Percentiles rank a stretch among this genome's conserved stretches.
phyloP scores from a whole-genome alignment of 1,284 basidiomycete genomes.

The Paramarasmius palmivorus region DNA sequence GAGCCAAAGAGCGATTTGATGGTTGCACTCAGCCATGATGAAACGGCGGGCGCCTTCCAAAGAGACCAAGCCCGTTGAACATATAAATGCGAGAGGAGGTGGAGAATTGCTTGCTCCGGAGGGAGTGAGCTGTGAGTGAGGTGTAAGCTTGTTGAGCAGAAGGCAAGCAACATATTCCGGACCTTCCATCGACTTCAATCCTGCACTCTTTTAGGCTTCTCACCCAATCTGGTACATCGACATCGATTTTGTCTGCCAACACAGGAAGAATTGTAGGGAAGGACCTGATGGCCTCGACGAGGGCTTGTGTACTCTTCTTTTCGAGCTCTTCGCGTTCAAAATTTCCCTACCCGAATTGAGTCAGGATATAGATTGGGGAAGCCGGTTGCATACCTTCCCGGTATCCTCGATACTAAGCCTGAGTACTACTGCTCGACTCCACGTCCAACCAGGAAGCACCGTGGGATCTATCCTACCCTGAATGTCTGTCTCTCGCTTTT shows the following conservation, averaged over 20 bases:
- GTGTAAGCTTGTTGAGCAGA: conserved; percentile 9
- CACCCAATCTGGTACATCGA: conserved; percentile 58
- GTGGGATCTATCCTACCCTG: conserved; percentile 50
- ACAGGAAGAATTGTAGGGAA: conserved; percentile 83
- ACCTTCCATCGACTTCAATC: conserved; percentile 70
- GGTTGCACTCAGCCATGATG: conserved; percentile 70
- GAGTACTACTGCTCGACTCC: conserved; percentile 73
- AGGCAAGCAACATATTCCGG: conserved; percentile 20
- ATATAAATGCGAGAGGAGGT: conserved; percentile 85
- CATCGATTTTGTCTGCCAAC: conserved; percentile 82
- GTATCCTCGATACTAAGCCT: conserved; percentile 58
- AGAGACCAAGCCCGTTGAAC: conserved; percentile 71
- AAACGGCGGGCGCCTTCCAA: conserved; percentile 76
- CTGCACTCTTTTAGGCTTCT: conserved; percentile 64
- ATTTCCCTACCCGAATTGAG: neutral
- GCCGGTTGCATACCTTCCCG: conserved; percentile 38
- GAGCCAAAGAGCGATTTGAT: conserved; percentile 41
- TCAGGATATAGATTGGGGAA: neutral
- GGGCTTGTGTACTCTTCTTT: conserved; percentile 64
- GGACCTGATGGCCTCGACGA: conserved; percentile 70
- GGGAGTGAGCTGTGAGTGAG: conserved; percentile 36
- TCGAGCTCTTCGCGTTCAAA: neutral
- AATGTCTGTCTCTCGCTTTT: conserved; percentile 32
- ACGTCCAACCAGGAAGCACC: conserved; percentile 79
- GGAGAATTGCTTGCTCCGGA: conserved; percentile 45